phyloP scores from a whole-genome alignment of 2,329 filamentous ascomycete species.

The Amylocarpus encephaloides region DNA sequence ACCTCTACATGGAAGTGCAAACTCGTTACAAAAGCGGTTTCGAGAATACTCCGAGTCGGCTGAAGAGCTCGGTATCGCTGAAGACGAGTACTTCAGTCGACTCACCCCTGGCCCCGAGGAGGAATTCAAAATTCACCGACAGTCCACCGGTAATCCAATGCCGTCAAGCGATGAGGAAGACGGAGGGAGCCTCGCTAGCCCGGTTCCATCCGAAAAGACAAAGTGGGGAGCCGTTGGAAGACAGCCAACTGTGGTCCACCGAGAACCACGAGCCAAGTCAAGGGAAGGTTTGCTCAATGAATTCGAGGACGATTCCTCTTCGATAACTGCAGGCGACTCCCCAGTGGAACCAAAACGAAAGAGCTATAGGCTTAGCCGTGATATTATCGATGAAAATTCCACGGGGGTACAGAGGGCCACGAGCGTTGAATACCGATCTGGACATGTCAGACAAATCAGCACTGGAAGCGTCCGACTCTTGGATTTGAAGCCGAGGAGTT shows the following conservation, averaged over 20 bases:
- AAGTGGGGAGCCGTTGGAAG: conserved; percentile 34
- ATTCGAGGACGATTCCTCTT: conserved; percentile 20
- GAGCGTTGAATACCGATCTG: conserved; percentile 57
- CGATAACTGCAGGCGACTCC: conserved; percentile 19
- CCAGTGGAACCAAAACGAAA: conserved; percentile 31
- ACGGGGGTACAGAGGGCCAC: conserved; percentile 53
- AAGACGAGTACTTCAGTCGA: conserved; percentile 69
- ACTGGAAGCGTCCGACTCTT: conserved; percentile 71
- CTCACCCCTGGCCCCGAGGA: conserved; percentile 37
- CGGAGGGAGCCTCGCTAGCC: conserved; percentile 34
- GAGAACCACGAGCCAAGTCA: conserved; percentile 49
- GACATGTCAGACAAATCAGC: conserved; percentile 66
- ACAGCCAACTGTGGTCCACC: conserved; percentile 60
- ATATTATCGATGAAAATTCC: conserved; percentile 16
- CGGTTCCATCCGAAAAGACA: conserved; percentile 21
- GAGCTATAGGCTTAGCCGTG: conserved; percentile 14
- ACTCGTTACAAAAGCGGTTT: conserved; percentile 36
- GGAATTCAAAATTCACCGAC: conserved; percentile 29
- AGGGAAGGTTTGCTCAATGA: conserved; percentile 46
- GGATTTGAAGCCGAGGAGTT: conserved; percentile 54
- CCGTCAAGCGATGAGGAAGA: conserved; percentile 55
- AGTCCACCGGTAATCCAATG: conserved; percentile 42
- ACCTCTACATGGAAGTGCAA: conserved; percentile 35
- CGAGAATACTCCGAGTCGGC: conserved; percentile 53
- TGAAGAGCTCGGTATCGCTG: conserved; percentile 58